phyloP scores from a whole-genome alignment of 1,139 yeast genomes.

The Yamadazyma mexicana region DNA sequence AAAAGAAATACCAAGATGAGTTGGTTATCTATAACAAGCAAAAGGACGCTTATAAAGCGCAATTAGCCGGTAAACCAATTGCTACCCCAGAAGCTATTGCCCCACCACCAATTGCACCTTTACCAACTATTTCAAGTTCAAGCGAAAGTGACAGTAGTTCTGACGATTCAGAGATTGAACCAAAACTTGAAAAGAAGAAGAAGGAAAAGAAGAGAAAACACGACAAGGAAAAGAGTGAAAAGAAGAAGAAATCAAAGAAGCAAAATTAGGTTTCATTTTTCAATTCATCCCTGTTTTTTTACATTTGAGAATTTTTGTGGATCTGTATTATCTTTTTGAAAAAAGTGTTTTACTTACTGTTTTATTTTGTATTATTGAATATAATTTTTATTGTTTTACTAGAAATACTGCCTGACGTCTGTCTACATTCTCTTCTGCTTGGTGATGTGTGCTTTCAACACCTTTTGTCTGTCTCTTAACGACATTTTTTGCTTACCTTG shows the following conservation, averaged over 20 bases:
- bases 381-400: constrained; percentile 1
- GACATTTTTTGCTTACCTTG: constrained; percentile 93
- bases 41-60: constrained; percentile 57
- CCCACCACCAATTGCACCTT: neutral
- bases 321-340: constrained; percentile 3
- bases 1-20: constrained; percentile 66
- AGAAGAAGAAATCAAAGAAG: constrained; percentile 21
- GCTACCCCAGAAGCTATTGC: constrained; percentile 13
- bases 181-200: constrained; percentile 26
- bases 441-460: constrained; percentile 78
- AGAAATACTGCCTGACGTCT: neutral
- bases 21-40: constrained; percentile 62
- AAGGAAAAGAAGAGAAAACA: constrained; percentile 21
- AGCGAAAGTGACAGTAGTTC: neutral
- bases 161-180: constrained; percentile 12
- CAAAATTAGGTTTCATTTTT: neutral
- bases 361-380: constrained; percentile 7
- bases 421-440: constrained; percentile 72
- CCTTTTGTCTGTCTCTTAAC: constrained; percentile 85
- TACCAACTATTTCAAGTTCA: neutral
- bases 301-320: neutral
- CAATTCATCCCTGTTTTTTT: neutral
- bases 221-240: constrained; percentile 21
- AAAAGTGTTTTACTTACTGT: constrained; percentile 3
- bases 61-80: constrained; percentile 7